Percentiles rank a stretch among this genome's conserved stretches.
These are phyloP conservation scores for Paxillus rubicundulus DNA, from an alignment of 768 basidiomycete species.

Conservation along the genomic window DNA sequence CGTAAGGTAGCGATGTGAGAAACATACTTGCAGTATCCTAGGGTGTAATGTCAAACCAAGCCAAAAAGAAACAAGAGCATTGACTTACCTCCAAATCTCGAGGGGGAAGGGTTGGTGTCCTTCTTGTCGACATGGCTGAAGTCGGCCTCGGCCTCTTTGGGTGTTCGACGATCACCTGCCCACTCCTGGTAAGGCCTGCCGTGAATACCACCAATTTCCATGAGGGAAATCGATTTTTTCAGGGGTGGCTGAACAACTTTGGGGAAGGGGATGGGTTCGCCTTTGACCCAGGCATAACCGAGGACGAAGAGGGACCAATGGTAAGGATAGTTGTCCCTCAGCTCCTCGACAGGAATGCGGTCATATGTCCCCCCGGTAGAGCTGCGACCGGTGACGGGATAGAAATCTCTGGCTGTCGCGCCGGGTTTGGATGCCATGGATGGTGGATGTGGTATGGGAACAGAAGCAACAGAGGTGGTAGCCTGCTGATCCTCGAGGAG, in stretches of 20 bases:
- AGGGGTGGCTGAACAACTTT: conserved; percentile 14
- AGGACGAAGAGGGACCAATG: conserved; percentile 21
- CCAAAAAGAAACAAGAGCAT: background rate
- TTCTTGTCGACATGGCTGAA: conserved; percentile 21
- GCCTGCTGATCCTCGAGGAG: background rate
- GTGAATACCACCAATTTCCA: conserved; percentile 25
- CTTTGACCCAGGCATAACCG: conserved; percentile 2
- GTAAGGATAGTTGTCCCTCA: conserved; percentile 6
- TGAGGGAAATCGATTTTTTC: conserved; percentile 6
- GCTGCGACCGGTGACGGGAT: conserved; percentile 14
- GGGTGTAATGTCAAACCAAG: background rate
- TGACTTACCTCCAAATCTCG: conserved; percentile 24
- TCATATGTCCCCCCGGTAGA: conserved; percentile 7
- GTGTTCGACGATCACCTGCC: conserved; percentile 20
- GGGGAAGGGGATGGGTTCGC: background rate
- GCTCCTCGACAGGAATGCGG: conserved; percentile 10
- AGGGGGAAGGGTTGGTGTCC: conserved; percentile 24
- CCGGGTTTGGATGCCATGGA: background rate
- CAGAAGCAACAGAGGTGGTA: background rate
- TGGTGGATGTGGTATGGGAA: background rate
- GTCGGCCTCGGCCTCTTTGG: conserved; percentile 11
- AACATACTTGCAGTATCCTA: conserved; percentile 29
- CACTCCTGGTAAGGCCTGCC: conserved; percentile 26
- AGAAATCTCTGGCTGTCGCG: conserved; percentile 3
- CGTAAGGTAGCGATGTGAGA: background rate